These are phyloP conservation scores for Sporothrix variecibatus DNA, from an alignment of 2,329 filamentous ascomycete species.

Conservation along the genomic window DNA sequence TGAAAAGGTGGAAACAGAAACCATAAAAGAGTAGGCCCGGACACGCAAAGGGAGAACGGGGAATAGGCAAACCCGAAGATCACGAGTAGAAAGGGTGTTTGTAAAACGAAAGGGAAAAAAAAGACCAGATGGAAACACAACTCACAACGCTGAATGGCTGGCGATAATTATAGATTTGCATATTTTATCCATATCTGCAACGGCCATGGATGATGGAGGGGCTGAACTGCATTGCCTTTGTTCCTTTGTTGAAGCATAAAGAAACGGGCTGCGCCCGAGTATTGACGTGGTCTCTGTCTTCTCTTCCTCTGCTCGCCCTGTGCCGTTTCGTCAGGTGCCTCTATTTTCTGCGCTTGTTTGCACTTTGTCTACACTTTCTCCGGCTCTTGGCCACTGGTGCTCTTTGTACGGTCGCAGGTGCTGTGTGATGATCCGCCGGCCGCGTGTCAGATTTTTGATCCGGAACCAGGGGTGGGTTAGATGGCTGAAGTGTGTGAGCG, in stretches of 20 bases:
- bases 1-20: not conserved
- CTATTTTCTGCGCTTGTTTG: not conserved
- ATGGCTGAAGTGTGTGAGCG: not conserved
- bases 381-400: not conserved
- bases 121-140: slow-evolving; percentile 17
- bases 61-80: not conserved
- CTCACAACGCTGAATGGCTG: slow-evolving; percentile 12
- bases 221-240: not conserved
- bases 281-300: not conserved
- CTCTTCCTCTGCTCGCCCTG: slow-evolving; percentile 11
- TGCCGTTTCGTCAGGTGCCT: slow-evolving; percentile 38
- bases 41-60: not conserved
- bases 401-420: slow-evolving; percentile 17
- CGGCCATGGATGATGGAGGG: not conserved
- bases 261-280: slow-evolving; percentile 15
- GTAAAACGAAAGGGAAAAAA: not conserved
- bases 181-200: not conserved
- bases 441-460: slow-evolving; percentile 26
- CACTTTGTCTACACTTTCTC: not conserved
- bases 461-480: slow-evolving; percentile 16
- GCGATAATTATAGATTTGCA: slow-evolving; percentile 10
- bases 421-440: slow-evolving; percentile 26
- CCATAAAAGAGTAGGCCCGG: not conserved
- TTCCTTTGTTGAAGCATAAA: not conserved
- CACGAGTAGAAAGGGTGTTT: not conserved